Base-by-base conservation (phyloP, 225 moss, liverwort and hornwort genomes). In the Physcomitrellopsis africana region DNA sequence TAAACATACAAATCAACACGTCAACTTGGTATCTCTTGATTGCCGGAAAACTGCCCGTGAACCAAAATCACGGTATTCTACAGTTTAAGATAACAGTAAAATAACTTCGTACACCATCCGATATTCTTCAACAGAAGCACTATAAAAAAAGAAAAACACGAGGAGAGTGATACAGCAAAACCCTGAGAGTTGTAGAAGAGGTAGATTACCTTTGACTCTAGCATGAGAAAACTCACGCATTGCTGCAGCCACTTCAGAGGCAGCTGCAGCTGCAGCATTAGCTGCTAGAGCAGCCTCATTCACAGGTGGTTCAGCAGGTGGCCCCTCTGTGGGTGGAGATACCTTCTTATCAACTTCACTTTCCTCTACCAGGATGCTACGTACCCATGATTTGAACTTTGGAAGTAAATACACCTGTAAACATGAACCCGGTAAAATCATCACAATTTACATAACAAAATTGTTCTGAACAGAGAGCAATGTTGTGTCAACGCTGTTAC, bases 251-350 rank as follows among this genome's bases (percentile, higher is more conserved):
- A 97, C 81, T 86, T 94, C 92, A 24, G 92, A 79, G 29, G 96
- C 88, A 63, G 92, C 92, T 26, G 89, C 76, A 17, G 93, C 87
- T 59, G 92, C 92, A 51, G 90, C 90, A 16, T 87, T 79, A 23
- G 96, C 93, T 64, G 92, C 93, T 20, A 85, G 70, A 54, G 94
- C 88, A 67, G 89, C 89, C 81, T 97, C 96, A 65, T 89, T 91
- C 19, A 77, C 81, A 56, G 87, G 86, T 47, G 76, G 75, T 72
- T 86, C 83, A 47, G 70, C 46, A 42, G 69, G 22, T 66, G 81
- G 74, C 19, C 63, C 82, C 74, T 74, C 48, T 5, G 81, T 79
- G 43, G 58, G n/a, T 58, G 77, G 65, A 18, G 80, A 48, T 11
- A 76, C 37, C 72, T 86, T 84, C 58, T 77, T 84, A 41, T 86